Evolutionary conservation across 768 basidiomycete genomes (phyloP).

Genomic region (Thelephora ganbajun): DNA sequence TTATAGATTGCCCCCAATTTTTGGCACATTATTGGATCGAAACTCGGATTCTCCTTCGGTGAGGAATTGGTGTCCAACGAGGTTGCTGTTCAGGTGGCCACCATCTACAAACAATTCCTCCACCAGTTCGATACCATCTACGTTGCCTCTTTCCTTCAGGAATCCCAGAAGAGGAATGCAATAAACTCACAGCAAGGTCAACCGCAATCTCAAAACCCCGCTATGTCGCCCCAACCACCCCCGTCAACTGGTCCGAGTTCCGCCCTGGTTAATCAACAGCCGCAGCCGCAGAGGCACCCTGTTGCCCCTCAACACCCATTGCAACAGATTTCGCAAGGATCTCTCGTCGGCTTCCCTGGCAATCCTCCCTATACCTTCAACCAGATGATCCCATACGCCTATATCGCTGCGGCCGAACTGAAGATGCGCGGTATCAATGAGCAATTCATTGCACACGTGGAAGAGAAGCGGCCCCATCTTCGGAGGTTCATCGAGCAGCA

Average conservation of each 20-base stretch:
- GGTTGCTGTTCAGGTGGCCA: slow-evolving; percentile 43
- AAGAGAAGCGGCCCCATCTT: slow-evolving; percentile 30
- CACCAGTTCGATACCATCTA: slow-evolving; percentile 42
- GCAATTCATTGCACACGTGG: slow-evolving; percentile 40
- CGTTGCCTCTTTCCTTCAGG: slow-evolving; percentile 17
- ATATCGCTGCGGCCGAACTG: slow-evolving; percentile 34
- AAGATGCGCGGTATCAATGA: slow-evolving; percentile 35
- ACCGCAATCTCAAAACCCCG: neutral
- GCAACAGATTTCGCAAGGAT: neutral
- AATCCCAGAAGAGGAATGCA: neutral
- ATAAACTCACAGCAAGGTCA: neutral
- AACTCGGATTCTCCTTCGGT: slow-evolving; percentile 51
- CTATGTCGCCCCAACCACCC: neutral
- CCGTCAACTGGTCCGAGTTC: neutral
- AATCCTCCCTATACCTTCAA: slow-evolving; percentile 2
- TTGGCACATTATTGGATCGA: slow-evolving; percentile 58
- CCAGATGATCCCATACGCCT: slow-evolving; percentile 32
- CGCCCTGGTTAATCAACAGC: neutral
- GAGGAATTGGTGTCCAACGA: slow-evolving; percentile 45
- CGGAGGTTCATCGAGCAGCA: slow-evolving; percentile 10
- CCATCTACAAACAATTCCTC: slow-evolving; percentile 49
- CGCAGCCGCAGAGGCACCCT: neutral
- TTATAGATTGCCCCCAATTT: slow-evolving; percentile 40
- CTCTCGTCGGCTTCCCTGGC: neutral
- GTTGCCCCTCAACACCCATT: neutral